A percentile compares a stretch with the other conserved stretches of the same genome.
Conservation (phyloP, 148 eudicot genomes). For the Diospyros lotus region DNA sequence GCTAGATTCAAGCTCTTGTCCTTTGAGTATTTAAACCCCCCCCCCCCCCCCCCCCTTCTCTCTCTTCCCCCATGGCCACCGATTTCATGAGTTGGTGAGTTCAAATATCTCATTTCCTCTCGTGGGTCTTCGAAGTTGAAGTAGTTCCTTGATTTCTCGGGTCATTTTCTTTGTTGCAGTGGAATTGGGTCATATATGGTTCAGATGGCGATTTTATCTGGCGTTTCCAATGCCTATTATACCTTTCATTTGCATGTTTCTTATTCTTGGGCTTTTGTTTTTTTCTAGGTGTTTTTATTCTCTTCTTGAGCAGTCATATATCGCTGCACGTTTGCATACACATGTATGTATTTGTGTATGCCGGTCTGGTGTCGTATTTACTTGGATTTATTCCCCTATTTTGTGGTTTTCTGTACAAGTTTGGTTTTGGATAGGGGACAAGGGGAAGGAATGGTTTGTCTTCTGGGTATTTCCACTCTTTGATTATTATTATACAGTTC, state of each 20-base stretch:
- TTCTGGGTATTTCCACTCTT: slow-evolving; percentile 32
- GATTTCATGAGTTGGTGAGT: slow-evolving; percentile 10
- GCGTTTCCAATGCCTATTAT: slow-evolving; percentile 23
- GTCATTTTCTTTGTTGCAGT: slow-evolving; percentile 28
- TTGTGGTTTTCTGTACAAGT: slow-evolving; percentile 21
- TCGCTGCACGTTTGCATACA: slow-evolving; percentile 27
- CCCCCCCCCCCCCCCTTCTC: neutral
- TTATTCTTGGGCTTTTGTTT: slow-evolving; percentile 25
- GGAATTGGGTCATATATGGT: slow-evolving; percentile 16
- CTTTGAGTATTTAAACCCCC: neutral
- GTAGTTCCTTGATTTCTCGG: slow-evolving; percentile 1
- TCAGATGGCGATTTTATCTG: slow-evolving; percentile 22
- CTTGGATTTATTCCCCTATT: slow-evolving; percentile 33
- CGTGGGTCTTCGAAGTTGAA: neutral
- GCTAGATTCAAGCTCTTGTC: slow-evolving; percentile 10
- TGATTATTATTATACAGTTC: slow-evolving; percentile 5
- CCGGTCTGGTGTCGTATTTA: slow-evolving; percentile 23
- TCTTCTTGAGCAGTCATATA: slow-evolving; percentile 40
- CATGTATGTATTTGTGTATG: slow-evolving; percentile 14
- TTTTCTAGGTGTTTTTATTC: slow-evolving; percentile 45
- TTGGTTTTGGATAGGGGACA: slow-evolving; percentile 37
- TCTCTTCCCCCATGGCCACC: neutral
- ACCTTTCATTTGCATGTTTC: slow-evolving; percentile 23
- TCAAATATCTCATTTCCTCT: slow-evolving; percentile 6
- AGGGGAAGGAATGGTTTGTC: slow-evolving; percentile 29